These are phyloP conservation scores for Sanghuangporus sanghuang DNA, from an alignment of 1,284 basidiomycete genomes.

Conservation along the genomic window DNA sequence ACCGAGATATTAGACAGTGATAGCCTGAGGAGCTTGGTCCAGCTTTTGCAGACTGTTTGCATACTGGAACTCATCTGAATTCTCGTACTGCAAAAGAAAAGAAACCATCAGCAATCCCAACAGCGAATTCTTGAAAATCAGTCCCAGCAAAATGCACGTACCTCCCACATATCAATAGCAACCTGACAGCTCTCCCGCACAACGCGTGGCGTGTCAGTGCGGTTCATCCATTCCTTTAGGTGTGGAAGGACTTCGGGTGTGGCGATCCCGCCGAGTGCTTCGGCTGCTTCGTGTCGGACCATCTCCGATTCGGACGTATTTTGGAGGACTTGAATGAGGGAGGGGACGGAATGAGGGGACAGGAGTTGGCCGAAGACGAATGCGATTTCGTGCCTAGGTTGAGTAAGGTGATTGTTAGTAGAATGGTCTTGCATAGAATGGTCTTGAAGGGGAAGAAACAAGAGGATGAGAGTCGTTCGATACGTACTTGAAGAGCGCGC, in stretches of 20 bases:
- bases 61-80: conserved; percentile 88
- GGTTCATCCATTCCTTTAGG: conserved; percentile 80
- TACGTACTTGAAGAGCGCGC: conserved; percentile 84
- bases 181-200: conserved; percentile 96
- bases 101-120: neutral
- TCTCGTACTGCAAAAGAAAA: conserved; percentile 63
- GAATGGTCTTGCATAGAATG: no score
- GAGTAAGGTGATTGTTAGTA: no score
- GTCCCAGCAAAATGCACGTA: conserved; percentile 28
- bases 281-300: conserved; percentile 98
- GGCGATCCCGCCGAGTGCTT: conserved; percentile 94
- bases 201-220: conserved; percentile 78
- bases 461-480: no score
- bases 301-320: conserved; percentile 83
- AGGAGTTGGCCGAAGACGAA: conserved; percentile 98
- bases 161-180: conserved; percentile 97
- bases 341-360: conserved; percentile 84
- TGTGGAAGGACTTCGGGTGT: conserved; percentile 87
- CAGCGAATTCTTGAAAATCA: neutral
- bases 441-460: no score
- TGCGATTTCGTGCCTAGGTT: conserved; percentile 85
- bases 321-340: conserved; percentile 75
- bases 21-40: neutral
- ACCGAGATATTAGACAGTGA: neutral
- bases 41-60: conserved; percentile 42